A percentile compares a stretch with the other conserved stretches of the same genome.
Evolutionary conservation across 805 yeast species (phyloP).

Genomic region (Komagataella kurtzmanii): DNA sequence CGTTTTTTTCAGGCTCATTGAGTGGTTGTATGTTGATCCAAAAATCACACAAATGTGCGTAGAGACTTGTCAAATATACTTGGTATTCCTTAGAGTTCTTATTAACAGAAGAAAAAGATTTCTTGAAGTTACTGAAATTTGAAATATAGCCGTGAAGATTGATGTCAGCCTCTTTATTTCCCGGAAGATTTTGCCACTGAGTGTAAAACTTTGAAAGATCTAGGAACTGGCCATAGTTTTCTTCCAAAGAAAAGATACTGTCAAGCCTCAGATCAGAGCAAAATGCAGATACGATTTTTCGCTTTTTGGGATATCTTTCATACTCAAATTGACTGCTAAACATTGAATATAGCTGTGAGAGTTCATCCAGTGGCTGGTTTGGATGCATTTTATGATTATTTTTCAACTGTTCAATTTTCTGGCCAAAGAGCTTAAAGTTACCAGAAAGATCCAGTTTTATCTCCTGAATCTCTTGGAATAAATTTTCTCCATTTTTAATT

Average conservation of each 20-base stretch:
- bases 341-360: slow-evolving; percentile 18
- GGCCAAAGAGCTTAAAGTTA: slow-evolving; percentile 20
- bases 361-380: slow-evolving; percentile 15
- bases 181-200: slow-evolving; percentile 34
- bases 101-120: slow-evolving; percentile 10
- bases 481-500: slow-evolving; percentile 2
- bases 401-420: slow-evolving; percentile 9
- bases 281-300: slow-evolving; percentile 31
- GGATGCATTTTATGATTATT: slow-evolving; percentile 17
- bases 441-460: slow-evolving; percentile 15
- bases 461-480: slow-evolving; percentile 8
- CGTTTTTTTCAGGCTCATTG: slow-evolving; percentile 19
- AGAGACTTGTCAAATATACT: slow-evolving; percentile 31
- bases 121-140: slow-evolving; percentile 33
- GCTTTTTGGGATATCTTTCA: slow-evolving; percentile 10
- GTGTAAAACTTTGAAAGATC: slow-evolving; percentile 43
- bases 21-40: slow-evolving; percentile 36
- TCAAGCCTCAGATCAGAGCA: slow-evolving; percentile 37
- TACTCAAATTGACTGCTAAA: slow-evolving; percentile 8
- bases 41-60: slow-evolving; percentile 35
- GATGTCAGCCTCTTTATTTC: slow-evolving; percentile 7
- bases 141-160: slow-evolving; percentile 28
- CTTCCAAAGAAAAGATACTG: slow-evolving; percentile 40
- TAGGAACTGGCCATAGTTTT: slow-evolving; percentile 48
- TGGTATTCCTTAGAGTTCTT: slow-evolving; percentile 20